Conservation (phyloP, 257 asterid species). For the Lantana camara region DNA sequence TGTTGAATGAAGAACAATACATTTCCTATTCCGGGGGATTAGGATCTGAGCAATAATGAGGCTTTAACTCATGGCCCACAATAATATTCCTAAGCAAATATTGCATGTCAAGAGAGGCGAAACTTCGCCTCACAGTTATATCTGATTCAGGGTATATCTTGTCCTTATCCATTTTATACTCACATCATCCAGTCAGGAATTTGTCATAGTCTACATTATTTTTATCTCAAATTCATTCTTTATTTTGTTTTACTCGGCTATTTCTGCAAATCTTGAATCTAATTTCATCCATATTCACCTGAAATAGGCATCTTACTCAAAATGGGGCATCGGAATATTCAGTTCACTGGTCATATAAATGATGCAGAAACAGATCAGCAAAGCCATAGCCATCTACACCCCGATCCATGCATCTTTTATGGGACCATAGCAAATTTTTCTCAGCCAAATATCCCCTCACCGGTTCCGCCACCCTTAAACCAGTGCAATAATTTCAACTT, state of each 20-base stretch:
- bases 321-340: conserved; percentile 79
- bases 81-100: background rate
- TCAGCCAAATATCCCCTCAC: conserved; percentile 46
- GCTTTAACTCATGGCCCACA: background rate
- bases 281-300: conserved; percentile 20
- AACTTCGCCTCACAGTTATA: background rate
- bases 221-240: background rate
- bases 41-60: background rate
- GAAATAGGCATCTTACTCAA: conserved; percentile 41
- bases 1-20: background rate
- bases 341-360: conserved; percentile 44
- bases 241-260: background rate
- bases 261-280: background rate
- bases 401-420: conserved; percentile 65
- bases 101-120: background rate
- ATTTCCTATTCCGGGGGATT: background rate
- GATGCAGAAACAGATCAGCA: conserved; percentile 62
- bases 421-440: conserved; percentile 52
- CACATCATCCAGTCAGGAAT: background rate
- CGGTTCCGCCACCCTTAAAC: conserved; percentile 45
- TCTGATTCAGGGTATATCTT: background rate
- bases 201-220: background rate
- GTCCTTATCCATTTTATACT: background rate
- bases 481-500: conserved; percentile 37
- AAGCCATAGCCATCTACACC: conserved; percentile 52